Base-by-base conservation (phyloP, 768 basidiomycete species). In the Wakefieldia striispora region DNA sequence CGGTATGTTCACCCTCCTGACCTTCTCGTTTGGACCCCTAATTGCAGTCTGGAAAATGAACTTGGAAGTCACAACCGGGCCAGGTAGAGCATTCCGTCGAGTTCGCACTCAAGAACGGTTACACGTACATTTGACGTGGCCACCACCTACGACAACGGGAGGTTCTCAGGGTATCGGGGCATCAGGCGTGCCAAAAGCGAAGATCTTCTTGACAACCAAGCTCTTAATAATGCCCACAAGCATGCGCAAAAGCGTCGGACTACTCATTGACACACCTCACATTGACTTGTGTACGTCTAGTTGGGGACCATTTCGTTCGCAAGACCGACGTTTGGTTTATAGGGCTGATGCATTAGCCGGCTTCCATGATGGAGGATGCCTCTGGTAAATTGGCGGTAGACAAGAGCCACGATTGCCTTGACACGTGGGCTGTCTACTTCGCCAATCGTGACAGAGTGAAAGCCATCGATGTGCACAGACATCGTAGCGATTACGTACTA, bases 321-420 rank as follows among this genome's bases (percentile, higher is more conserved):
- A n/a, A 92, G 64, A 72, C 91, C 37, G 88, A 91, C 20, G 80
- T 91, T 19, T 90, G 83, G 80, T 59, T 61, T 72, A 72, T 49
- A 83, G 82, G 80, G 79, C 70, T 88, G 47, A 81, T 88, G 77
- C 87, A 88, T 70, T 90, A 87, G 88, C 88, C 89, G 16, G 79
- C 84, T 12, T 84, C 87, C 20, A 80, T 86, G 79, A 77, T 75
- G 13, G 56, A 63, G 44, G 79, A 79, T 49, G 71, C 70, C 40
- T 38, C 44, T 21, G 33, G 19, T 23, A 34, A 34, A 20, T 20
- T 45, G 31, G 70, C 70, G 44, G 72, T 82, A 7, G 80, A 84
- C 60, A 77, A 74, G 61, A 70, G 66, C 33, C 67, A 71, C 63
- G 77, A 81, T 59, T 86, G 87, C 79, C 69, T 83, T 36, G 77